phyloP scores from a whole-genome alignment of 2,329 filamentous ascomycete species.

The Penicillium hordei region DNA sequence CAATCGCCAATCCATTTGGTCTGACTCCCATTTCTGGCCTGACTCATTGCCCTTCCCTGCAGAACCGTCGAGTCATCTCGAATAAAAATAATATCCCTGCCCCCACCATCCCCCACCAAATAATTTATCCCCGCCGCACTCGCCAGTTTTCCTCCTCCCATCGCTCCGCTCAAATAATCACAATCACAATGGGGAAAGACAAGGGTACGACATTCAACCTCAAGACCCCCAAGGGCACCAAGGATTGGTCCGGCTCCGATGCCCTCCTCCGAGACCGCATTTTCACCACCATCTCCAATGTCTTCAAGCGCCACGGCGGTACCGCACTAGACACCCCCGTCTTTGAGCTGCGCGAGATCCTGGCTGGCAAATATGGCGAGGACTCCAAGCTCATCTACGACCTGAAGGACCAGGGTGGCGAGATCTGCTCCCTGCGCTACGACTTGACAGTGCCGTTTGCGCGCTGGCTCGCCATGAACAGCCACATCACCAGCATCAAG shows the following conservation, averaged over 20 bases:
- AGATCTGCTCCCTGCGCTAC: conserved; percentile 80
- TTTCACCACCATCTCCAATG: conserved; percentile 70
- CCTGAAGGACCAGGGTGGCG: conserved; percentile 81
- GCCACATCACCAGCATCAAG: conserved; percentile 78
- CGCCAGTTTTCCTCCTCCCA: conserved; percentile 26
- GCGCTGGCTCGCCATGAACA: conserved; percentile 90
- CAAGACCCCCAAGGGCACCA: conserved; percentile 89
- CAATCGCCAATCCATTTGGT: conserved; percentile 26
- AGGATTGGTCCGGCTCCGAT: conserved; percentile 78
- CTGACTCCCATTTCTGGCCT: conserved; percentile 15
- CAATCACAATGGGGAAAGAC: conserved; percentile 35
- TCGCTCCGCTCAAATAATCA: conserved; percentile 15
- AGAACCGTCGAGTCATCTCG: conserved; percentile 23
- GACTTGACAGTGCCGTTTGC: conserved; percentile 89
- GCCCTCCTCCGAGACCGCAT: conserved; percentile 80
- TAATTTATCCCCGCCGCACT: conserved; percentile 28
- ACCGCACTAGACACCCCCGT: conserved; percentile 78
- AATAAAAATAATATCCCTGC: conserved; percentile 31
- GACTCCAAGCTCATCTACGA: conserved; percentile 92
- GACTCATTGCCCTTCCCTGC: conserved; percentile 21
- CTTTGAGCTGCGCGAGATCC: conserved; percentile 83
- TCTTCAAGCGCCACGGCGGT: conserved; percentile 82
- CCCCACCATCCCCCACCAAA: conserved; percentile 32
- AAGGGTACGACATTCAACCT: conserved; percentile 59
- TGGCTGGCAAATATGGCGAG: conserved; percentile 88